Evolutionary conservation across 2,329 filamentous ascomycete genomes (phyloP).

Genomic region (Aspergillus uvarum): DNA sequence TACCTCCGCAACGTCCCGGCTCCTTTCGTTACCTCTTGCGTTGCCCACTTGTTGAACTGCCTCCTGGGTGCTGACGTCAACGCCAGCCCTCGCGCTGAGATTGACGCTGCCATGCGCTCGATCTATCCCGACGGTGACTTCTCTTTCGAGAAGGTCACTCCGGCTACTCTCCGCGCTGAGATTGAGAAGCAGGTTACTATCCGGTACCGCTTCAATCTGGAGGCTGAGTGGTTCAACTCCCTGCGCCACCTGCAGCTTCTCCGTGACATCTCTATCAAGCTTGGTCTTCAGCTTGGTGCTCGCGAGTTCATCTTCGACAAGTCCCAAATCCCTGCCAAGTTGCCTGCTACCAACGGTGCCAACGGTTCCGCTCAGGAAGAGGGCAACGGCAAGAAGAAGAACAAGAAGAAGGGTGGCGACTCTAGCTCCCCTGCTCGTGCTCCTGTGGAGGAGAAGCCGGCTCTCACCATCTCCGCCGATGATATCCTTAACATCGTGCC

Average conservation of each 20-base stretch:
- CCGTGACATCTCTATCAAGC: slow-evolving; percentile 82
- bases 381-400: slow-evolving; percentile 53
- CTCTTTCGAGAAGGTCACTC: slow-evolving; percentile 75
- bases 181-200: slow-evolving; percentile 70
- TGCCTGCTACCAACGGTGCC: slow-evolving; percentile 40
- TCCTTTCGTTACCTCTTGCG: slow-evolving; percentile 74
- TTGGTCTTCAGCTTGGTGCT: slow-evolving; percentile 82
- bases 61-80: slow-evolving; percentile 77
- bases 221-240: slow-evolving; percentile 64
- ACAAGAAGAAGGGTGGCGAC: slow-evolving; percentile 58
- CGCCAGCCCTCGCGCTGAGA: slow-evolving; percentile 71
- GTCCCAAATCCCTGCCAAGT: slow-evolving; percentile 36
- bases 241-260: slow-evolving; percentile 79
- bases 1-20: slow-evolving; percentile 78
- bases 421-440: slow-evolving; percentile 48
- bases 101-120: slow-evolving; percentile 70
- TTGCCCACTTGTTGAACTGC: slow-evolving; percentile 90
- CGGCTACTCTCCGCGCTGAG: slow-evolving; percentile 66
- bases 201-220: slow-evolving; percentile 75
- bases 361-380: slow-evolving; percentile 39
- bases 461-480: slow-evolving; percentile 71
- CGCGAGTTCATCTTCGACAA: slow-evolving; percentile 72
- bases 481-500: slow-evolving; percentile 93
- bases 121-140: slow-evolving; percentile 82
- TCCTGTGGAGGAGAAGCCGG: slow-evolving; percentile 47